Evolutionary conservation across 345 rosid species (phyloP), one percentile per base, ranked within the genome.

Genomic region (Citrus trifoliata): DNA sequence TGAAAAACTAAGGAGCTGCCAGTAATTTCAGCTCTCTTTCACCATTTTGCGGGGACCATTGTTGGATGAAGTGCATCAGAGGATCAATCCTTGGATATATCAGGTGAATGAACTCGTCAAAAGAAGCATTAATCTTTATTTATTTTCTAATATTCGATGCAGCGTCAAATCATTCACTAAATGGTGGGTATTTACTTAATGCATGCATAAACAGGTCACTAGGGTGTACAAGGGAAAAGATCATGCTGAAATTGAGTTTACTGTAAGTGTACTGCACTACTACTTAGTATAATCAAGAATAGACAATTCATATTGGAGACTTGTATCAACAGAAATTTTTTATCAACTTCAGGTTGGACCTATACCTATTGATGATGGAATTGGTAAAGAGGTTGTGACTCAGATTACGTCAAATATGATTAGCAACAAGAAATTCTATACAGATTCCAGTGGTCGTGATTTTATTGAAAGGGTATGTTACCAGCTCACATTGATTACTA

Each of bases 401-500:
- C 84, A 78, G 82, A 80, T 89, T 76, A 85, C 85, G 51, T 80
- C 93, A 58, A 35, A 72, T 65, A 80, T 89, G 81, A 82, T 82
- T 74, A 89, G 82, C 85, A 88, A 86, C 61, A 85, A 81, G 76
- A 87, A 85, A 71, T 91, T 89, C 82, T 91, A 87, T 64, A 88
- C 92, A 4, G 95, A 87, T 79, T 91, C 95, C 70, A 91, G 86
- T 73, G 93, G 92, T 9, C 95, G 92, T 40, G 95, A 91, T 86
- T 91, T 87, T 83, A 82, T 91, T 9, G 81, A 87, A 84, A 84
- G 92, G 88, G 94, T 88, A 84, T 22, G 71, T 74, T 75, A 35
- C 75, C 2, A 56, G 64, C 67, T 77, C 51, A 9, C 18, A 30
- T 77, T 61, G 40, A 76, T 70, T 33, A 61, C 60, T 59, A 60